phyloP scores from a whole-genome alignment of 2,329 filamentous ascomycete genomes.

The Fusarium acutatum region DNA sequence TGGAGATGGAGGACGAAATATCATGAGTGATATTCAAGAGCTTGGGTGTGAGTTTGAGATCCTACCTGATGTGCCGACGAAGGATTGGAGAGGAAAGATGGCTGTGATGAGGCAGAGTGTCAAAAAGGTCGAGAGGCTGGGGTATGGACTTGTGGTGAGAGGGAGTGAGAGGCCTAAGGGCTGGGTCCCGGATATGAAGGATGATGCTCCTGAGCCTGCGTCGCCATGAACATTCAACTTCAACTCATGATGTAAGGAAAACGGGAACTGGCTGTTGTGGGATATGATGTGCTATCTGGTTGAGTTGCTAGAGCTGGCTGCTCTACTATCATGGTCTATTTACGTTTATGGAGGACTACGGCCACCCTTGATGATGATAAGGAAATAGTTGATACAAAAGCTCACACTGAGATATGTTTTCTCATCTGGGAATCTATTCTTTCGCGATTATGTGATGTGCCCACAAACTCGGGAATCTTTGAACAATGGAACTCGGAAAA shows the following conservation, averaged over 20 bases:
- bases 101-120: slow-evolving; percentile 88
- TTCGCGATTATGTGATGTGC: neutral
- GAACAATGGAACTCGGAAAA: neutral
- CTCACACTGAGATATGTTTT: neutral
- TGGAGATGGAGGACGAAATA: slow-evolving; percentile 58
- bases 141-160: slow-evolving; percentile 87
- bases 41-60: slow-evolving; percentile 81
- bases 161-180: slow-evolving; percentile 90
- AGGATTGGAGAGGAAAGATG: slow-evolving; percentile 78
- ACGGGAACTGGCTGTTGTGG: neutral
- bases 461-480: neutral
- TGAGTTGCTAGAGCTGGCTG: slow-evolving; percentile 13
- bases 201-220: slow-evolving; percentile 44
- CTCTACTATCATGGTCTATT: neutral
- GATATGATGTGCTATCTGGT: neutral
- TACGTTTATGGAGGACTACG: neutral
- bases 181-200: slow-evolving; percentile 82
- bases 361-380: neutral
- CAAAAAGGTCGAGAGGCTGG: slow-evolving; percentile 89
- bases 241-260: neutral
- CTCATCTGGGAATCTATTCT: neutral
- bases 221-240: slow-evolving; percentile 36
- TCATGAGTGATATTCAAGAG: slow-evolving; percentile 82
- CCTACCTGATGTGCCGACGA: slow-evolving; percentile 66
- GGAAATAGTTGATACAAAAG: neutral